phyloP scores from a whole-genome alignment of 2,329 filamentous ascomycete genomes.

The Neofusicoccum kwambonambiense region DNA sequence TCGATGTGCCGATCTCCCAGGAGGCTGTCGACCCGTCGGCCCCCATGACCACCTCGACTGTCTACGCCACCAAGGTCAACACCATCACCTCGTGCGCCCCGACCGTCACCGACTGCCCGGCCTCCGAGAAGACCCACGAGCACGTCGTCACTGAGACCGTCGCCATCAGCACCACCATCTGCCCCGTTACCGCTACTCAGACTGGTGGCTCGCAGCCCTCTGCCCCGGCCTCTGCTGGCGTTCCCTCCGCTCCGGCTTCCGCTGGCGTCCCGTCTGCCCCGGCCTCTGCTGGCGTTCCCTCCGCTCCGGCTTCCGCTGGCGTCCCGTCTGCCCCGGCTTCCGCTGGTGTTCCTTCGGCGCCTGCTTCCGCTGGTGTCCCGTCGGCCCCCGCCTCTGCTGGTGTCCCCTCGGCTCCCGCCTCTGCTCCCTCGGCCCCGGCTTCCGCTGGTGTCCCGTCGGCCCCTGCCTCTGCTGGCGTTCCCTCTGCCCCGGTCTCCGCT shows the following conservation, averaged over 20 bases:
- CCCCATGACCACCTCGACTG: slow-evolving; percentile 6
- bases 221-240: not conserved
- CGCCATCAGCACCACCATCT: slow-evolving; percentile 41
- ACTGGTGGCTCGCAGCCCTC: not conserved
- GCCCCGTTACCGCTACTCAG: slow-evolving; percentile 30
- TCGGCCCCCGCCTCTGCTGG: not conserved
- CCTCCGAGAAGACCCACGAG: slow-evolving; percentile 18
- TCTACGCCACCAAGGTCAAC: slow-evolving; percentile 17
- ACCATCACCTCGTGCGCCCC: slow-evolving; percentile 16
- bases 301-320: not conserved
- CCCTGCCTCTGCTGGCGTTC: not conserved
- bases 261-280: not conserved
- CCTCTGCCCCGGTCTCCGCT: not conserved
- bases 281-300: not conserved
- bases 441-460: not conserved
- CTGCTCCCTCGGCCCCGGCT: not conserved
- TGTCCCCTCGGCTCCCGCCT: not conserved
- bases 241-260: not conserved
- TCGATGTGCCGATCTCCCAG: not conserved
- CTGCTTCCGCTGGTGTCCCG: not conserved
- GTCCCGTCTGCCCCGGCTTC: not conserved
- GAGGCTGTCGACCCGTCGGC: not conserved
- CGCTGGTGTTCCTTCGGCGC: not conserved
- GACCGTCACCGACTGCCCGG: slow-evolving; percentile 21
- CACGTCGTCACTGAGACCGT: slow-evolving; percentile 18